Evolutionary conservation across 2,329 filamentous ascomycete species (phyloP).

Genomic region (Fusarium setosum): DNA sequence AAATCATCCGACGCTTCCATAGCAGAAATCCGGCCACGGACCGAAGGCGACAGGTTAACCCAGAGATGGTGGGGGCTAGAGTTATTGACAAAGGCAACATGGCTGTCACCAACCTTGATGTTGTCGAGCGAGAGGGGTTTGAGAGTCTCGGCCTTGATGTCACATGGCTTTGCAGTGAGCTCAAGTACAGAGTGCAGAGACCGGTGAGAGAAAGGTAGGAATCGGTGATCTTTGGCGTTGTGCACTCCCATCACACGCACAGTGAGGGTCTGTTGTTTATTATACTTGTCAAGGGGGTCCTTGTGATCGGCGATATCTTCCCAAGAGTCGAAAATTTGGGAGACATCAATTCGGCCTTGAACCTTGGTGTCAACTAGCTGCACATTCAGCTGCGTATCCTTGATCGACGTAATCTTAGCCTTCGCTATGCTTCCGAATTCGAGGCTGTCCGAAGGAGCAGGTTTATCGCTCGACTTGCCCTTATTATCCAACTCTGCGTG

Average conservation of each 20-base stretch:
- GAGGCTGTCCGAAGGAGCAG: slow-evolving; percentile 74
- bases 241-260: slow-evolving; percentile 89
- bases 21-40: slow-evolving; percentile 84
- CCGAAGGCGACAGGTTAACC: slow-evolving; percentile 89
- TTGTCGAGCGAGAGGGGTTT: slow-evolving; percentile 76
- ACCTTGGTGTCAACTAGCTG: slow-evolving; percentile 78
- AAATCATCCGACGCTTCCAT: slow-evolving; percentile 91
- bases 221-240: slow-evolving; percentile 89
- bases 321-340: slow-evolving; percentile 89
- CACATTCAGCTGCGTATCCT: slow-evolving; percentile 93
- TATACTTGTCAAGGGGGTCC: slow-evolving; percentile 79
- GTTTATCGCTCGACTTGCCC: slow-evolving; percentile 38
- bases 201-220: slow-evolving; percentile 90
- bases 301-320: slow-evolving; percentile 88
- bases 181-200: slow-evolving; percentile 87
- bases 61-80: slow-evolving; percentile 82
- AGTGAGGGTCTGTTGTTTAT: slow-evolving; percentile 74
- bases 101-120: slow-evolving; percentile 76
- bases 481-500: slow-evolving; percentile 54
- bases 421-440: slow-evolving; percentile 78
- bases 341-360: slow-evolving; percentile 92
- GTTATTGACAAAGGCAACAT: slow-evolving; percentile 93
- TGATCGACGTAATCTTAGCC: slow-evolving; percentile 84
- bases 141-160: slow-evolving; percentile 60
- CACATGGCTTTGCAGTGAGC: slow-evolving; percentile 81